phyloP scores from a whole-genome alignment of 2,329 filamentous ascomycete species.

The Arthrobotrys musiformis region DNA sequence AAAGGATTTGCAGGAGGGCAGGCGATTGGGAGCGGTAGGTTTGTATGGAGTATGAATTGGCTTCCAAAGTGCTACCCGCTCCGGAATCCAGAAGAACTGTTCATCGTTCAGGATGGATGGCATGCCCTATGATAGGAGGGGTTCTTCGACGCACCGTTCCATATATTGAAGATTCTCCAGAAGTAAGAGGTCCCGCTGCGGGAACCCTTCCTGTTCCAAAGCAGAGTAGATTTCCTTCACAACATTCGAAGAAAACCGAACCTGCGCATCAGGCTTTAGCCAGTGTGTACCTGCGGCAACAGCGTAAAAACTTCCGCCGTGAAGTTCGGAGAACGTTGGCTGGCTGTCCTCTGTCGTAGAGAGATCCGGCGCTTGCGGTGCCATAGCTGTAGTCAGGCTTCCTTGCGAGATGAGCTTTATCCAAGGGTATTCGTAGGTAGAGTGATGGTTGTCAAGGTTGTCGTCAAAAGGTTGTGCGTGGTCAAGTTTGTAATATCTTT shows the following conservation, averaged over 20 bases:
- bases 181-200: conserved; percentile 78
- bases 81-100: not conserved
- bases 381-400: not conserved
- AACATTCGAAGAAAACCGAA: conserved; percentile 78
- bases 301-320: conserved; percentile 77
- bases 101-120: not conserved
- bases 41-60: not conserved
- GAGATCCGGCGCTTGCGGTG: conserved; percentile 52
- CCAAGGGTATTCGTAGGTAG: too few species aligned
- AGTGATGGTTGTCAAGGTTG: not conserved
- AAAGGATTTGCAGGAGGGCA: not conserved
- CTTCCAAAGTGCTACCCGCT: not conserved
- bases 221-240: conserved; percentile 90
- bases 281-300: conserved; percentile 85
- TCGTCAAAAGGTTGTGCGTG: conserved; percentile 1
- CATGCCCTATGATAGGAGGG: not conserved
- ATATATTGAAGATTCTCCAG: conserved; percentile 91
- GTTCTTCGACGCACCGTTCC: conserved; percentile 71
- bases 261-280: conserved; percentile 72
- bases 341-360: conserved; percentile 65
- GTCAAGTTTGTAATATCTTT: too few species aligned
- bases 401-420: not conserved
- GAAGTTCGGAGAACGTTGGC: conserved; percentile 75
- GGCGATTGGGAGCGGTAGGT: not conserved
- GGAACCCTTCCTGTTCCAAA: conserved; percentile 82